Conservation (phyloP, 78 protist genomes). For the Pigoraptor vietnamica region DNA sequence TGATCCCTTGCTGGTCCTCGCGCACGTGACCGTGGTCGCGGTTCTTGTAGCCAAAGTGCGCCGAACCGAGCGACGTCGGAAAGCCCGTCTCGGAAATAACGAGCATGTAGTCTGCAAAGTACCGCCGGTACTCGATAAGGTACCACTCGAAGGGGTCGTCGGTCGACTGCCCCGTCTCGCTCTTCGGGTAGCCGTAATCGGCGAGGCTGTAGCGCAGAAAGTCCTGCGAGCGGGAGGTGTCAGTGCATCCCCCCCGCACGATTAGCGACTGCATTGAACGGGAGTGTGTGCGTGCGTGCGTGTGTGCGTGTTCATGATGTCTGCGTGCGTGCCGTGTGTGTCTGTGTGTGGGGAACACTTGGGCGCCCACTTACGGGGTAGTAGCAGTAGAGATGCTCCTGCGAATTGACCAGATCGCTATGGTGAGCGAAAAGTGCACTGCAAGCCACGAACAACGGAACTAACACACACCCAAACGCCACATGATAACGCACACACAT, state of each 20-base stretch:
- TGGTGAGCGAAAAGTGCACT: neutral
- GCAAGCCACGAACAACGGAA: neutral
- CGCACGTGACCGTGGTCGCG: slow-evolving; percentile 10
- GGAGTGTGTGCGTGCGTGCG: too few species aligned
- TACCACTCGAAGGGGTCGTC: neutral
- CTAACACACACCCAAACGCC: neutral
- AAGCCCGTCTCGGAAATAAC: slow-evolving; percentile 11
- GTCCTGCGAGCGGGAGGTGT: neutral
- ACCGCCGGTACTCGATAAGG: neutral
- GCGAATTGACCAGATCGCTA: neutral
- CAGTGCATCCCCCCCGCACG: neutral
- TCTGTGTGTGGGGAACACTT: neutral
- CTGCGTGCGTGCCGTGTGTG: neutral
- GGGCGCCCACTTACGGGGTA: neutral
- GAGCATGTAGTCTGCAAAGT: neutral
- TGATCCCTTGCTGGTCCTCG: neutral
- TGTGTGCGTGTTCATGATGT: neutral
- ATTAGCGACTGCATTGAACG: too few species aligned
- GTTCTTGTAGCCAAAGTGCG: neutral
- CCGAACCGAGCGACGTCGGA: slow-evolving; percentile 20
- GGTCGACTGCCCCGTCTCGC: neutral
- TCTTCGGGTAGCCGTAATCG: neutral
- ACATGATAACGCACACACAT: neutral
- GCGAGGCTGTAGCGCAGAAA: neutral
- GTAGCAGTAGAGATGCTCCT: neutral